A percentile compares a stretch with the other conserved stretches of the same genome.
Evolutionary conservation across 2,329 filamentous ascomycete species (phyloP).

Genomic region (Nothophoma quercina): DNA sequence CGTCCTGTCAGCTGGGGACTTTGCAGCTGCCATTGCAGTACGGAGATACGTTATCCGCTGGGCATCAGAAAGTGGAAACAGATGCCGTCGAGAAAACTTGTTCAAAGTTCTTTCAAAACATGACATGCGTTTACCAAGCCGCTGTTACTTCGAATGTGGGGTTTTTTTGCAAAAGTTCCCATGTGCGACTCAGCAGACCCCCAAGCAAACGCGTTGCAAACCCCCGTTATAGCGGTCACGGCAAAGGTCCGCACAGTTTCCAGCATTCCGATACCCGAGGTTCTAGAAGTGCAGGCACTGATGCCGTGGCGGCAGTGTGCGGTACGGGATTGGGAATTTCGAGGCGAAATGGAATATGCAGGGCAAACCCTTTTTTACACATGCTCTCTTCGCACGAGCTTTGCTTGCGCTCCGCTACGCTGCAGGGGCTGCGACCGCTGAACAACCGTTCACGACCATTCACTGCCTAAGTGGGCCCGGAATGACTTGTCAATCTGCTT

Average conservation of each 20-base stretch:
- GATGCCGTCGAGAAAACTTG: background rate
- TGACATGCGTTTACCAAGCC: too few species aligned
- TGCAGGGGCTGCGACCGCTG: constrained; percentile 14
- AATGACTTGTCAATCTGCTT: constrained; percentile 4
- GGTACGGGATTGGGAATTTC: background rate
- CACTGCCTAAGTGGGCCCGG: constrained; percentile 14
- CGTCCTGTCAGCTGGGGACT: too few species aligned
- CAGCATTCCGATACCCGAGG: constrained; percentile 11
- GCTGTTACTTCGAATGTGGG: too few species aligned
- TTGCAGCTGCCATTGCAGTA: constrained; percentile 1
- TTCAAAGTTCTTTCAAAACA: background rate
- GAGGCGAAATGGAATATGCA: constrained; percentile 14
- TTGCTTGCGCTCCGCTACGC: too few species aligned
- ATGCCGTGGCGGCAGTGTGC: background rate
- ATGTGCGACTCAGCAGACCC: too few species aligned
- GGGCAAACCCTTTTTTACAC: constrained; percentile 5
- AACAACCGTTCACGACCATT: too few species aligned
- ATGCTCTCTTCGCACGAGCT: too few species aligned
- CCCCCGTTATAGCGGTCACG: too few species aligned
- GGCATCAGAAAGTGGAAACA: background rate
- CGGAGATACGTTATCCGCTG: background rate
- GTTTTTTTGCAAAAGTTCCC: too few species aligned
- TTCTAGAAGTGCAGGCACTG: constrained; percentile 9
- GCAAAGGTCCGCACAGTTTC: too few species aligned
- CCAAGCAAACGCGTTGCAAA: too few species aligned